Evolutionary conservation across 139 green algal species (phyloP).

Genomic region (Coccomyxa sp.): DNA sequence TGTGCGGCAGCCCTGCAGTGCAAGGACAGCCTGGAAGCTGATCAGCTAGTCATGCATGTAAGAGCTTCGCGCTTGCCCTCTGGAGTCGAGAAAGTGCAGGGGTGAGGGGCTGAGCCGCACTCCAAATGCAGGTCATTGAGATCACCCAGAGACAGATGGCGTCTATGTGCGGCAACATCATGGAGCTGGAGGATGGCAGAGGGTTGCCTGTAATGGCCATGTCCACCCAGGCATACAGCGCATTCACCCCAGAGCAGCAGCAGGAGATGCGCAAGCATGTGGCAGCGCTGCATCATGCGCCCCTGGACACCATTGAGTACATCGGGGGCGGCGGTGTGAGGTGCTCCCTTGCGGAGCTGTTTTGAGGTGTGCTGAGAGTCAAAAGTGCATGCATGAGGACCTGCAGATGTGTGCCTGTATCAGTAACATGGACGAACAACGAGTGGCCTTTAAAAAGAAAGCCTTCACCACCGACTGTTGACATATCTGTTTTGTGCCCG

Average conservation of each 20-base stretch:
- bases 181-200: conserved; percentile 82
- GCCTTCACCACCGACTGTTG: too few relatives aligned
- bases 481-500: too few relatives aligned
- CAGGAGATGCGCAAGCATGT: conserved; percentile 60
- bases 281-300: conserved; percentile 73
- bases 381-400: too few relatives aligned
- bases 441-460: too few relatives aligned
- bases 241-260: conserved; percentile 80
- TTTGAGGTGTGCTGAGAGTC: conserved; percentile 32
- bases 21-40: not conserved
- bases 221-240: conserved; percentile 77
- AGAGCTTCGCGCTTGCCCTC: not conserved
- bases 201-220: conserved; percentile 88
- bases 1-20: not conserved
- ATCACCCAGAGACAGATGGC: conserved; percentile 88
- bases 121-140: conserved; percentile 63
- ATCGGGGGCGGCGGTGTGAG: conserved; percentile 90
- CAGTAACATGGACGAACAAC: too few relatives aligned
- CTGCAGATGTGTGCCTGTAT: too few relatives aligned
- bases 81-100: not conserved
- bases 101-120: not conserved
- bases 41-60: not conserved
- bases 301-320: conserved; percentile 88
- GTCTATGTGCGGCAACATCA: conserved; percentile 84
- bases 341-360: conserved; percentile 89